Conservation (phyloP, 1,284 basidiomycete genomes). For the Cystobasidium sp. region DNA sequence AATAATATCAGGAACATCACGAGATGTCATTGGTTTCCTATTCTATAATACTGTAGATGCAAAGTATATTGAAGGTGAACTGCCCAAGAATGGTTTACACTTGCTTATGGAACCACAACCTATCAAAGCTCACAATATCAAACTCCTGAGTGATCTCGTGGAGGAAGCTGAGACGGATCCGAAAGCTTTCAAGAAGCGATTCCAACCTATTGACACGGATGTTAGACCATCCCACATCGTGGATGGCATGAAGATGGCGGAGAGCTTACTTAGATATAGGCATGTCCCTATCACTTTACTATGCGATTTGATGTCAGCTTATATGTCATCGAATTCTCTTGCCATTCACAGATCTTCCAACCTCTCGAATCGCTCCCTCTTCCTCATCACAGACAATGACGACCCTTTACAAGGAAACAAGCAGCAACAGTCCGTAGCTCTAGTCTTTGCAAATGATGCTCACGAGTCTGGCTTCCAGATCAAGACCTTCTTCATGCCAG, state of each 20-base stretch:
- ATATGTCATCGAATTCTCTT: no score
- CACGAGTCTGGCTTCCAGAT: constrained; percentile 77
- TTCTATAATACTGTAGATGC: constrained; percentile 81
- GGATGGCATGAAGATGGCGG: constrained; percentile 83
- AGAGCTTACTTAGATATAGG: constrained; percentile 84
- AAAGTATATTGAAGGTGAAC: constrained; percentile 62
- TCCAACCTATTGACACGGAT: constrained; percentile 61
- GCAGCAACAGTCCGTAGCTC: constrained; percentile 42
- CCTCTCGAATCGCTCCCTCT: constrained; percentile 84
- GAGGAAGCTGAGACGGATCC: constrained; percentile 60
- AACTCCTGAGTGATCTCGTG: constrained; percentile 70
- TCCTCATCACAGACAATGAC: constrained; percentile 91
- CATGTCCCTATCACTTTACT: constrained; percentile 53
- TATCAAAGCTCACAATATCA: constrained; percentile 78
- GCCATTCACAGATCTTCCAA: no score
- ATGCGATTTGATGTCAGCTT: neutral
- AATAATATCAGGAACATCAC: constrained; percentile 49
- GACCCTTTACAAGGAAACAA: constrained; percentile 59
- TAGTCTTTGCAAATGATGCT: constrained; percentile 63
- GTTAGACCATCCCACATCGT: constrained; percentile 59
- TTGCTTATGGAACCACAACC: constrained; percentile 76
- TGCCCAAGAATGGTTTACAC: constrained; percentile 72
- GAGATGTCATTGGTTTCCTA: constrained; percentile 67
- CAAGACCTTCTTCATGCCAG: constrained; percentile 85
- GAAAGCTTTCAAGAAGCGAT: constrained; percentile 49